These are phyloP conservation scores for Hanseniaspora sp. DNA, from an alignment of 1,139 yeast genomes.

Conservation along the genomic window DNA sequence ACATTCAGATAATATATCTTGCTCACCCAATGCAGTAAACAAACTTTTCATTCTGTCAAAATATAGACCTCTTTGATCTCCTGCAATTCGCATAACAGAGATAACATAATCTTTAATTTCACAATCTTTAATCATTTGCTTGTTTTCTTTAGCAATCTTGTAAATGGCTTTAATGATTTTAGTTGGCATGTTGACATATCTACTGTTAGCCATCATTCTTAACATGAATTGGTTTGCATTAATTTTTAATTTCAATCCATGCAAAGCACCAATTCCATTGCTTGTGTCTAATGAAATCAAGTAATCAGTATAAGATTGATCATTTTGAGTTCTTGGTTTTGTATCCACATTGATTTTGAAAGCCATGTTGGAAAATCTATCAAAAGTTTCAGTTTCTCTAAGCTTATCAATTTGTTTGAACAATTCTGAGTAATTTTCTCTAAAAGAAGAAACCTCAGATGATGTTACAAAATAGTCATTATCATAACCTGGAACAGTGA, in stretches of 20 bases:
- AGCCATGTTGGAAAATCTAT: neutral
- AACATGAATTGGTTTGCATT: neutral
- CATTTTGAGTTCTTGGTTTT: neutral
- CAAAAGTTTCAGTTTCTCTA: slow-evolving; percentile 3
- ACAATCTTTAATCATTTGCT: neutral
- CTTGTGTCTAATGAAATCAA: neutral
- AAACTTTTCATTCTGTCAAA: neutral
- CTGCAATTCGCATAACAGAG: neutral
- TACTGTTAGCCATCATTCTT: slow-evolving; percentile 11
- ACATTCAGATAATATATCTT: neutral
- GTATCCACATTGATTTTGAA: neutral
- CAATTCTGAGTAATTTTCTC: neutral
- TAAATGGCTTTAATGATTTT: neutral
- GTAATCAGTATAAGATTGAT: neutral
- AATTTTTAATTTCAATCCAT: neutral
- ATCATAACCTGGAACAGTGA: neutral
- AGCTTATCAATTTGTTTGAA: slow-evolving; percentile 7
- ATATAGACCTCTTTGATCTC: neutral
- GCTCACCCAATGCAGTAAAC: neutral
- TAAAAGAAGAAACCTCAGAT: neutral
- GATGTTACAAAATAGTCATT: neutral
- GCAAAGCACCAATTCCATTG: neutral
- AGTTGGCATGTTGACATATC: slow-evolving; percentile 6
- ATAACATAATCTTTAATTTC: slow-evolving; percentile 1
- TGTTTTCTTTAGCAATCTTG: neutral